These are phyloP conservation scores for Exobasidium rhododendri DNA, from an alignment of 1,284 basidiomycete species.

Conservation along the genomic window DNA sequence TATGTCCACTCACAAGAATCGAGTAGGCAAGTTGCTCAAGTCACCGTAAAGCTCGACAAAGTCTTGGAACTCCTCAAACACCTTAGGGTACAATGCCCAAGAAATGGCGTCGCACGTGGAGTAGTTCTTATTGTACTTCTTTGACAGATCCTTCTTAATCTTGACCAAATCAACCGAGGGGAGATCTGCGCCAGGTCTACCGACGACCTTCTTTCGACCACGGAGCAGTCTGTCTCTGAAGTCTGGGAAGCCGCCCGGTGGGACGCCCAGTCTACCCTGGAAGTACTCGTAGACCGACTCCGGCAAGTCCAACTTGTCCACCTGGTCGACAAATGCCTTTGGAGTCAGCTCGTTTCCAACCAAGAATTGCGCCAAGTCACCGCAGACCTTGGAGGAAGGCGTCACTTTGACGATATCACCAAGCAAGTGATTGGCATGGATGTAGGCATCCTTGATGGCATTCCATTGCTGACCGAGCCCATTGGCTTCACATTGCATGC, in stretches of 20 bases:
- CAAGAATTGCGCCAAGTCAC: slow-evolving; percentile 97
- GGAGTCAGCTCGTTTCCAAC: slow-evolving; percentile 87
- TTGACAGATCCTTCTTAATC: slow-evolving; percentile 85
- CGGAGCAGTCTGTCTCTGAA: slow-evolving; percentile 87
- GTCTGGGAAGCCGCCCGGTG: slow-evolving; percentile 90
- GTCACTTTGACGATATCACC: slow-evolving; percentile 99
- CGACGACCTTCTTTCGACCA: slow-evolving; percentile 87
- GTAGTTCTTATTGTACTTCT: slow-evolving; percentile 92
- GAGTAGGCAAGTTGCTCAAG: slow-evolving; percentile 75
- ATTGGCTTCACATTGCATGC: slow-evolving; percentile 90
- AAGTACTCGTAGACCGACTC: slow-evolving; percentile 60
- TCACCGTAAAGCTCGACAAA: slow-evolving; percentile 96
- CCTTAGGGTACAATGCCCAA: slow-evolving; percentile 93
- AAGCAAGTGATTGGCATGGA: slow-evolving; percentile 67
- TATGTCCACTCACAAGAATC: no score
- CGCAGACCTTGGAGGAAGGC: slow-evolving; percentile 97
- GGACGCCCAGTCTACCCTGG: slow-evolving; percentile 76
- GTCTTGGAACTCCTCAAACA: slow-evolving; percentile 93
- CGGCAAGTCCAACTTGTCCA: slow-evolving; percentile 95
- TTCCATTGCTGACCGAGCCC: slow-evolving; percentile 95
- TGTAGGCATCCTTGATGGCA: slow-evolving; percentile 99
- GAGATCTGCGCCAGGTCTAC: slow-evolving; percentile 83
- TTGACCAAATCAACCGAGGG: slow-evolving; percentile 89
- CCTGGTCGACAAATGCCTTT: slow-evolving; percentile 79
- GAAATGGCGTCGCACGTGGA: slow-evolving; percentile 78